phyloP scores from a whole-genome alignment of 805 yeast species.

The Wickerhamiella azyma region DNA sequence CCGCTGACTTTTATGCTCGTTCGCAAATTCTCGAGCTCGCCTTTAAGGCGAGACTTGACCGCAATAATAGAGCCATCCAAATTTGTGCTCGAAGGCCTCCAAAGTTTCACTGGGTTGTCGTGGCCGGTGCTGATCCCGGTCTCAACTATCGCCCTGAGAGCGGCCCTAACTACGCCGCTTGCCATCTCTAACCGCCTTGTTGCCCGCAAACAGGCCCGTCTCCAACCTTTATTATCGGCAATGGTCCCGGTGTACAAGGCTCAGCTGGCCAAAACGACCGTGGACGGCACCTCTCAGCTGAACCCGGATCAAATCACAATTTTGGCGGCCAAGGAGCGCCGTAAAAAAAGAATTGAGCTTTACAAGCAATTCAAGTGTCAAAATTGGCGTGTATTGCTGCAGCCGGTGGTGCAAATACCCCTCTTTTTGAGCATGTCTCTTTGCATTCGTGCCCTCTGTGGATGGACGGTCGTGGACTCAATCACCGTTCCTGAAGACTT shows the following conservation, averaged over 20 bases:
- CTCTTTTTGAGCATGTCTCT: conserved; percentile 70
- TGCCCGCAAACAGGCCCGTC: conserved; percentile 52
- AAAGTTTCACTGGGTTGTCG: conserved; percentile 38
- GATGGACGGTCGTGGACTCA: conserved; percentile 27
- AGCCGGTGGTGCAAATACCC: conserved; percentile 78
- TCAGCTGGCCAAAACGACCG: conserved; percentile 32
- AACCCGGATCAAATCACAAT: conserved; percentile 68
- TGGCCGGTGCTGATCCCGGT: conserved; percentile 77
- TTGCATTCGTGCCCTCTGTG: conserved; percentile 62
- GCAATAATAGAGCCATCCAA: conserved; percentile 15
- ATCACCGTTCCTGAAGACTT: conserved; percentile 23
- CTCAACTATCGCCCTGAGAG: conserved; percentile 51
- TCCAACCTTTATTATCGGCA: conserved; percentile 60
- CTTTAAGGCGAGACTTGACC: background rate
- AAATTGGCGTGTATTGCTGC: conserved; percentile 53
- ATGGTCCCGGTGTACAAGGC: conserved; percentile 60
- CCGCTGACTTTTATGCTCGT: background rate
- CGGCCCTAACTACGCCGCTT: conserved; percentile 60
- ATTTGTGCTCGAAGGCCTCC: conserved; percentile 15
- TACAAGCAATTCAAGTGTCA: conserved; percentile 57
- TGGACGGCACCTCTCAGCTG: conserved; percentile 28
- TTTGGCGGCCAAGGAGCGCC: conserved; percentile 61
- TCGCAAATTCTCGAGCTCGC: background rate
- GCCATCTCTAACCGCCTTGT: conserved; percentile 60
- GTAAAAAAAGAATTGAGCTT: conserved; percentile 58